These are phyloP conservation scores for Dothidotthia symphoricarpi DNA, from an alignment of 2,329 filamentous ascomycete genomes.

Conservation along the genomic window DNA sequence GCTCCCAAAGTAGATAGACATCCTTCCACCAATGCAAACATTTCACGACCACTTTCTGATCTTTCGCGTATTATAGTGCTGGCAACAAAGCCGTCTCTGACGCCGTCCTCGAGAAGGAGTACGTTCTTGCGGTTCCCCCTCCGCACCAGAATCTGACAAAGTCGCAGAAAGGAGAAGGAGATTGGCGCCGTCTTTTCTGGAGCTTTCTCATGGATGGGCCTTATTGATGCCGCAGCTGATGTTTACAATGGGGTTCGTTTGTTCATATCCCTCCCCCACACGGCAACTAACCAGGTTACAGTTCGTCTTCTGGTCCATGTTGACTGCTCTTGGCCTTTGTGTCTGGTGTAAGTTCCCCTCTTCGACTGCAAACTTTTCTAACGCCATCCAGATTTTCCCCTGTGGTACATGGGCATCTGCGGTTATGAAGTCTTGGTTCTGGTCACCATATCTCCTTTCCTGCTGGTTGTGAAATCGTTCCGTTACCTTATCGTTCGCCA, in stretches of 20 bases:
- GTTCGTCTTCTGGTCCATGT: slow-evolving; percentile 94
- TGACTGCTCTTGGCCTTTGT: slow-evolving; percentile 82
- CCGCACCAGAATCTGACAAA: slow-evolving; percentile 20
- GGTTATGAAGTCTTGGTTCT: slow-evolving; percentile 91
- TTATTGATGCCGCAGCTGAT: slow-evolving; percentile 80
- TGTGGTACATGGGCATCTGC: slow-evolving; percentile 99
- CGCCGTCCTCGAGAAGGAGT: slow-evolving; percentile 68
- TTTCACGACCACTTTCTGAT: slow-evolving; percentile 39
- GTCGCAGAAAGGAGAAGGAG: slow-evolving; percentile 69
- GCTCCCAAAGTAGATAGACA: slow-evolving; percentile 79
- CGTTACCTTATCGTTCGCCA: slow-evolving; percentile 68
- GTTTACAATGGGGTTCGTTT: slow-evolving; percentile 81
- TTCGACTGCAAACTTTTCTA: slow-evolving; percentile 6
- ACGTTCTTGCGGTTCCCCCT: slow-evolving; percentile 43
- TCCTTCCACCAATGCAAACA: slow-evolving; percentile 38
- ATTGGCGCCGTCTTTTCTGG: slow-evolving; percentile 67
- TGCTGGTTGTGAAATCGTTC: slow-evolving; percentile 70
- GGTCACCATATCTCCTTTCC: slow-evolving; percentile 74
- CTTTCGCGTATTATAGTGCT: slow-evolving; percentile 41
- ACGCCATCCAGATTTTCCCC: slow-evolving; percentile 70
- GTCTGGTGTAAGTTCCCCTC: slow-evolving; percentile 77
- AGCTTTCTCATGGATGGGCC: slow-evolving; percentile 69
- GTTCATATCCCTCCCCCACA: not conserved
- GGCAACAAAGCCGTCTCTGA: slow-evolving; percentile 48
- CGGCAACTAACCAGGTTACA: slow-evolving; percentile 38